Percentiles rank a stretch among this genome's conserved stretches.
Conservation (phyloP, 345 rosid species). For the Abelmoschus esculentus region DNA sequence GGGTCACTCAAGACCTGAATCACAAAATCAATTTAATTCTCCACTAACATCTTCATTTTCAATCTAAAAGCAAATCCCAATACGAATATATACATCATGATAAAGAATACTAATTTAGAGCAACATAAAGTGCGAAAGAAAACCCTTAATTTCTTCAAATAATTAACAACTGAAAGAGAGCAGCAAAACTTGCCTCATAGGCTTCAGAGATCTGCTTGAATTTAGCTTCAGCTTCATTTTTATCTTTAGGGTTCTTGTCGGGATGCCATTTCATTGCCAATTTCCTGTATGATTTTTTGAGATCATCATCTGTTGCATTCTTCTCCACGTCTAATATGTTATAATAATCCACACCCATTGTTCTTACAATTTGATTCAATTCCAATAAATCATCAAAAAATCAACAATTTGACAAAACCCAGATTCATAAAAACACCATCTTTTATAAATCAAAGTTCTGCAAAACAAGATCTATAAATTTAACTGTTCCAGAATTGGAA, state of each 20-base stretch:
- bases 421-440: conserved; percentile 4
- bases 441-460: neutral
- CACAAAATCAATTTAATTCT: conserved; percentile 1
- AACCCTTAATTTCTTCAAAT: neutral
- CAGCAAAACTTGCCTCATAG: conserved; percentile 53
- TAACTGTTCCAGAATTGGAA: neutral
- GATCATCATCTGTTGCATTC: conserved; percentile 82
- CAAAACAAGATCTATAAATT: conserved; percentile 4
- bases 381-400: neutral
- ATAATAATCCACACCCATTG: conserved; percentile 88
- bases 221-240: conserved; percentile 86
- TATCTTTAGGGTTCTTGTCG: conserved; percentile 75
- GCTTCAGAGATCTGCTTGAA: conserved; percentile 97
- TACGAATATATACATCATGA: neutral
- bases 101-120: neutral
- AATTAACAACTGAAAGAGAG: neutral
- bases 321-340: conserved; percentile 58
- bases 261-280: conserved; percentile 99
- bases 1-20: conserved; percentile 85
- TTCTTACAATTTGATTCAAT: neutral
- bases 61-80: neutral
- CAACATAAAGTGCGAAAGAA: neutral
- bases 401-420: neutral
- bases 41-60: neutral
- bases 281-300: conserved; percentile 80